Base-by-base conservation (phyloP, 768 basidiomycete species). In the Mycena kentingensis region DNA sequence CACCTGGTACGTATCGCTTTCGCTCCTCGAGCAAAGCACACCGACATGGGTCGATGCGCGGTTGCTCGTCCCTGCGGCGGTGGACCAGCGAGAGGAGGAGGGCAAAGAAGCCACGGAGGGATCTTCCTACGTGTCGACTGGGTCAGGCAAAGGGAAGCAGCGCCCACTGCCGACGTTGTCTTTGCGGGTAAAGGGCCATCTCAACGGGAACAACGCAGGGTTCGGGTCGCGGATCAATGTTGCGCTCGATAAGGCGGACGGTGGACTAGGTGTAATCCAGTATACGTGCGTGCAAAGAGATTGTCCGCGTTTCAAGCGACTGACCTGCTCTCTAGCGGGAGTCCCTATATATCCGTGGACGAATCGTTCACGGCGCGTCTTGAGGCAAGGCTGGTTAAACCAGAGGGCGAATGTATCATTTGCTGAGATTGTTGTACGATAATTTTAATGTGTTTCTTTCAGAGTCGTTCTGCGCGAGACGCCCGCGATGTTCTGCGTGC, bases 31-130 rank as follows among this genome's bases (percentile, higher is more conserved):
- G 46, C 70, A 79, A 45, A 84, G 84, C 51, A 77, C 82, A 0
- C 79, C 85, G 2, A 82, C 84, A 4, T 80, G 73, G 57, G 57
- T 87, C 31, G 77, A 85, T 59, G 78, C 81, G 0, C 73, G 72
- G 3, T 68, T 87, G 8, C 48, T 83, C 29, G 70, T 84, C 32
- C 63, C 68, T 0, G 67, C 36, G 12, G 36, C 36, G 11, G 36
- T 37, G 36, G 36, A 37, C 19, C 36, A 18, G 19, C 36, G 36
- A 37, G 36, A 37, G 36, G 36, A 37, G n/a, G n/a, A n/a, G n/a
- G n/a, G n/a, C 18, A 37, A 37, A 37, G 36, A 37, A 18, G 11
- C 11, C 74, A 21, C 72, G 68, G 19, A 61, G 56, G 4, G 54
- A 56, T 11, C 48, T 46, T 27, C 45, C 49, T n/a, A 41, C 19